These are phyloP conservation scores for Metschnikowia koreensis DNA, from an alignment of 805 yeast genomes.

Conservation along the genomic window DNA sequence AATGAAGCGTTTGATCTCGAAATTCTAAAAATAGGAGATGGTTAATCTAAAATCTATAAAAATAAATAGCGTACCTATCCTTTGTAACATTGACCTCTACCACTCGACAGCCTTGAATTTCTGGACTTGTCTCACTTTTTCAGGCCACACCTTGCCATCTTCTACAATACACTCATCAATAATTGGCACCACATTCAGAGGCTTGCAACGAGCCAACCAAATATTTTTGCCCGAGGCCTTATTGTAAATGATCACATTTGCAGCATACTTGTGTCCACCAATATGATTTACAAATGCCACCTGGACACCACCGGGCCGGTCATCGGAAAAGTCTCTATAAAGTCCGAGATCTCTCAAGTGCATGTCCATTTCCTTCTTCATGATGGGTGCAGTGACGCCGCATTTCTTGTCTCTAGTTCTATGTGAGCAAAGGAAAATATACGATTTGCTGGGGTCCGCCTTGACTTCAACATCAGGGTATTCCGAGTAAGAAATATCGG, in stretches of 20 bases:
- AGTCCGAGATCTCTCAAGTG: slow-evolving; percentile 69
- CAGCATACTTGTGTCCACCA: slow-evolving; percentile 95
- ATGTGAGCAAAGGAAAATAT: slow-evolving; percentile 83
- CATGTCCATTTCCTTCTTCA: slow-evolving; percentile 75
- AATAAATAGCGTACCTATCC: background rate
- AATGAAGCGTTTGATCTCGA: background rate
- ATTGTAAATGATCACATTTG: slow-evolving; percentile 77
- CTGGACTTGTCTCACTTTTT: slow-evolving; percentile 59
- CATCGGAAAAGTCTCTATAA: slow-evolving; percentile 74
- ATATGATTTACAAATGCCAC: slow-evolving; percentile 79
- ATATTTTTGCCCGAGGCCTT: slow-evolving; percentile 66
- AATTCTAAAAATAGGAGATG: no score
- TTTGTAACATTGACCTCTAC: slow-evolving; percentile 24
- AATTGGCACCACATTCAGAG: slow-evolving; percentile 69
- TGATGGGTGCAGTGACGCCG: slow-evolving; percentile 89
- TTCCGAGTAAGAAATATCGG: slow-evolving; percentile 7
- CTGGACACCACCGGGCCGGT: slow-evolving; percentile 68
- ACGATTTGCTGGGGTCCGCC: slow-evolving; percentile 34
- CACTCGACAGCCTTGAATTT: slow-evolving; percentile 53
- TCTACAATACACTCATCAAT: slow-evolving; percentile 72
- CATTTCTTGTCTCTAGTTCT: slow-evolving; percentile 88
- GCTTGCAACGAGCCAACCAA: slow-evolving; percentile 87
- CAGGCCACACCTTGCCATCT: slow-evolving; percentile 70
- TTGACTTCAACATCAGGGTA: slow-evolving; percentile 34
- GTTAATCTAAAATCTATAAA: background rate